Evolutionary conservation across 2,329 filamentous ascomycete species (phyloP).

Genomic region (Cladophialophora psammophila): DNA sequence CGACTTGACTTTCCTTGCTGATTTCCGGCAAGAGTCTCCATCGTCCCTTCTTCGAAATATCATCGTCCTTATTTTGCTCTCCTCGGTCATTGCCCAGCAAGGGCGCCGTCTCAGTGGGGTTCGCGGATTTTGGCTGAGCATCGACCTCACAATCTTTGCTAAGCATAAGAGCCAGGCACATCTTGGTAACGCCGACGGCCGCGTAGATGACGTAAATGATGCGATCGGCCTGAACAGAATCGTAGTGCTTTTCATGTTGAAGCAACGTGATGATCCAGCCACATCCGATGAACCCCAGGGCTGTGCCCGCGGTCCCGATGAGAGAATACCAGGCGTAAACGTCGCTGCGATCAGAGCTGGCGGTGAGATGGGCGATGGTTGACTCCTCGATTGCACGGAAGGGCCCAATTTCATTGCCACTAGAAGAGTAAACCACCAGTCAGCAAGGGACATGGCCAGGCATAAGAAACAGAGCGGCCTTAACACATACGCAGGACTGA

Average conservation of each 20-base stretch:
- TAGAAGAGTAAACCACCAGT: conserved; percentile 36
- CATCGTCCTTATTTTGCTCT: conserved; percentile 25
- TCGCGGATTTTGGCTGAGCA: conserved; percentile 27
- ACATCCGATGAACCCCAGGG: conserved; percentile 60
- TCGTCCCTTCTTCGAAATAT: conserved; percentile 40
- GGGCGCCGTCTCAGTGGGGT: conserved; percentile 49
- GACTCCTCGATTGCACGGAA: conserved; percentile 68
- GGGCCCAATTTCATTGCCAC: conserved; percentile 69
- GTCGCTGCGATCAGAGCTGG: conserved; percentile 30
- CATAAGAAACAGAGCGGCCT: not conserved
- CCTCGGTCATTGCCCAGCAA: conserved; percentile 39
- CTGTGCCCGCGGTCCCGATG: conserved; percentile 61
- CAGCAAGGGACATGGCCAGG: not conserved
- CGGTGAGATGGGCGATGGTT: conserved; percentile 44
- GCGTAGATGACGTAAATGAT: conserved; percentile 65
- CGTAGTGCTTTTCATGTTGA: conserved; percentile 55
- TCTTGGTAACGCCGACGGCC: conserved; percentile 61
- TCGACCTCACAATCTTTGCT: conserved; percentile 60
- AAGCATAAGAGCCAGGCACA: conserved; percentile 56
- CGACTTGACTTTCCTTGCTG: conserved; percentile 54
- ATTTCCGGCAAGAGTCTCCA: conserved; percentile 53
- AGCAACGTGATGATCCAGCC: conserved; percentile 62
- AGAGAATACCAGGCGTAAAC: conserved; percentile 52
- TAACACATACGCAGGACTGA: conserved; percentile 57
- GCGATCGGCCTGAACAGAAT: conserved; percentile 61